Conservation (phyloP, 768 basidiomycete genomes). For the Sporobolomyces pararoseus region DNA sequence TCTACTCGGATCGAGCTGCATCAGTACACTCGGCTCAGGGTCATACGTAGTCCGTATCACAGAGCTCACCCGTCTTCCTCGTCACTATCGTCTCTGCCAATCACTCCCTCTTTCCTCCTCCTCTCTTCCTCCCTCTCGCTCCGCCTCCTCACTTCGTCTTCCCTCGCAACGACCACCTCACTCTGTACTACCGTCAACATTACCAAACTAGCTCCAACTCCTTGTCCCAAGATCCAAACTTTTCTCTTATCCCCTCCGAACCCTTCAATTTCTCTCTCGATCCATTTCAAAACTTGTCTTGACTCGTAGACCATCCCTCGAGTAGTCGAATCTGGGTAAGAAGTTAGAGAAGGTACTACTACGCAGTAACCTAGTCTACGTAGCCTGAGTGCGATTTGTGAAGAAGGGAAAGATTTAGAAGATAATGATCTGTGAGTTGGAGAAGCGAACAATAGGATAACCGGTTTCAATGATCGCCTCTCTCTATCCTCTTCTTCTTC, state of each 20-base stretch:
- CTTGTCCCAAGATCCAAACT: constrained; percentile 2
- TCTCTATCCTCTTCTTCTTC: not conserved
- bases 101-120: not conserved
- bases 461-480: no score
- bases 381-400: constrained; percentile 13
- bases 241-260: constrained; percentile 4
- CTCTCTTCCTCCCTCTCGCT: not conserved
- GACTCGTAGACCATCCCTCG: constrained; percentile 4
- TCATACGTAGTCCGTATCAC: no score
- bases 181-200: constrained; percentile 10
- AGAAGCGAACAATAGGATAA: constrained; percentile 5
- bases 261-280: not conserved
- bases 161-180: not conserved
- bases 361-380: constrained; percentile 2
- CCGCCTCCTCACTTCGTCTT: not conserved
- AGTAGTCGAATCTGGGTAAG: not conserved
- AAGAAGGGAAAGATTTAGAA: not conserved
- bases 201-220: constrained; percentile 8
- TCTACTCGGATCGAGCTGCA: no score
- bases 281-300: constrained; percentile 6
- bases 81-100: not conserved
- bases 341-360: constrained; percentile 20
- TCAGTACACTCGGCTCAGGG: no score
- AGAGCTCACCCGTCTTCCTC: no score
- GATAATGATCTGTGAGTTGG: constrained; percentile 7